A percentile compares a stretch with the other conserved stretches of the same genome.
These are phyloP conservation scores for Pontederia crassipes DNA, from an alignment of 176 grass and related monocot genomes.

Conservation along the genomic window DNA sequence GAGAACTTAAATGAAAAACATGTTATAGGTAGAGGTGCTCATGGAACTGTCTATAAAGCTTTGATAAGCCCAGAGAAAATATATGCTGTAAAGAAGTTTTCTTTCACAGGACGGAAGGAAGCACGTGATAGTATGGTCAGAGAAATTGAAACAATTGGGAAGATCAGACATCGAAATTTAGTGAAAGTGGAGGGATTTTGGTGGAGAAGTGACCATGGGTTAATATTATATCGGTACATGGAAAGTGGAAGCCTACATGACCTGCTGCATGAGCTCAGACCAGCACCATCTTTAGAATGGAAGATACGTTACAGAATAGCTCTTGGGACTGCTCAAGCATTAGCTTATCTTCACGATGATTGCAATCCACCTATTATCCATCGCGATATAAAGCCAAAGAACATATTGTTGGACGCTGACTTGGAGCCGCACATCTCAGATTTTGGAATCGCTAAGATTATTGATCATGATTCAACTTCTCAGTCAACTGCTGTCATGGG, in stretches of 20 bases:
- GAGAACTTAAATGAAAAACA: constrained; percentile 52
- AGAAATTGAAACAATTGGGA: constrained; percentile 56
- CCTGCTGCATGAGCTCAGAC: constrained; percentile 47
- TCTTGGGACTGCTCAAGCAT: constrained; percentile 51
- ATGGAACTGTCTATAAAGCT: constrained; percentile 66
- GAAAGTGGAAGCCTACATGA: constrained; percentile 68
- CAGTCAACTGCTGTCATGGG: constrained; percentile 52
- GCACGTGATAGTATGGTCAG: constrained; percentile 50
- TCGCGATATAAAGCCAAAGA: constrained; percentile 72
- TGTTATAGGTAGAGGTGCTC: constrained; percentile 40
- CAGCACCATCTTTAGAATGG: constrained; percentile 46
- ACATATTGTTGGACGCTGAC: constrained; percentile 69
- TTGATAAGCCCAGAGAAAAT: constrained; percentile 28
- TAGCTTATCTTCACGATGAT: constrained; percentile 70
- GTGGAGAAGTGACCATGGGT: constrained; percentile 49
- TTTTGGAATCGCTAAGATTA: constrained; percentile 80
- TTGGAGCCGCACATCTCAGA: constrained; percentile 82
- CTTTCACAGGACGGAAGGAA: constrained; percentile 22
- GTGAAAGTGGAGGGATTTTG: constrained; percentile 54
- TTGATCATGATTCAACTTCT: constrained; percentile 34
- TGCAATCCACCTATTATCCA: constrained; percentile 61
- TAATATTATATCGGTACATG: constrained; percentile 77
- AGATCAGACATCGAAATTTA: constrained; percentile 67
- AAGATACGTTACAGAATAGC: constrained; percentile 50
- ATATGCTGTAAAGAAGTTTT: constrained; percentile 64